These are phyloP conservation scores for Irpex lacteus DNA, from an alignment of 1,284 basidiomycete species.

Conservation along the genomic window DNA sequence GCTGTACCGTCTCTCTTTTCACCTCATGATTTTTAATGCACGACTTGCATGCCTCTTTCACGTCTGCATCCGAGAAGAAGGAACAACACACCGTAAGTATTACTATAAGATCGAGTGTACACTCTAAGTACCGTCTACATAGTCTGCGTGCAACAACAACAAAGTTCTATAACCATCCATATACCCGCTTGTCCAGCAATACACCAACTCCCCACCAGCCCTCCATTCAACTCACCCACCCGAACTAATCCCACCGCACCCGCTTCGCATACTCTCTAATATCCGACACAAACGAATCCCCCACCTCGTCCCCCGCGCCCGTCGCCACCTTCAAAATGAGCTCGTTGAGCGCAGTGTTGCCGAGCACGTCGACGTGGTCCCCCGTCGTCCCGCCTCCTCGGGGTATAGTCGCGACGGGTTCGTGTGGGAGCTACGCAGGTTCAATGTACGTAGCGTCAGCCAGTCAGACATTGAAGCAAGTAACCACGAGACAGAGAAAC, in stretches of 20 bases:
- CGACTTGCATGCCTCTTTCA: neutral
- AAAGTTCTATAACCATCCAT: too few relatives aligned
- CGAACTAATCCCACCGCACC: conserved; percentile 74
- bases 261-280: conserved; percentile 76
- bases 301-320: conserved; percentile 68
- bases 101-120: neutral
- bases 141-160: too few relatives aligned
- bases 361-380: conserved; percentile 94
- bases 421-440: conserved; percentile 69
- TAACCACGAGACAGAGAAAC: too few relatives aligned
- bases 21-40: neutral
- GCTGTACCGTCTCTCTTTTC: too few relatives aligned
- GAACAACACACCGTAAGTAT: neutral
- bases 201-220: too few relatives aligned
- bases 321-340: conserved; percentile 88
- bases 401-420: conserved; percentile 72
- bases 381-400: conserved; percentile 90
- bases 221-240: too few relatives aligned
- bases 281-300: conserved; percentile 74
- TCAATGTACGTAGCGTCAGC: too few relatives aligned
- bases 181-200: too few relatives aligned
- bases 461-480: too few relatives aligned
- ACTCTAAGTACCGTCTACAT: neutral
- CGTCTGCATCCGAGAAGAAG: too few relatives aligned
- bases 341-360: conserved; percentile 84